Evolutionary conservation across 2,329 filamentous ascomycete genomes (phyloP).

Genomic region (Penicillium sclerotiorum): DNA sequence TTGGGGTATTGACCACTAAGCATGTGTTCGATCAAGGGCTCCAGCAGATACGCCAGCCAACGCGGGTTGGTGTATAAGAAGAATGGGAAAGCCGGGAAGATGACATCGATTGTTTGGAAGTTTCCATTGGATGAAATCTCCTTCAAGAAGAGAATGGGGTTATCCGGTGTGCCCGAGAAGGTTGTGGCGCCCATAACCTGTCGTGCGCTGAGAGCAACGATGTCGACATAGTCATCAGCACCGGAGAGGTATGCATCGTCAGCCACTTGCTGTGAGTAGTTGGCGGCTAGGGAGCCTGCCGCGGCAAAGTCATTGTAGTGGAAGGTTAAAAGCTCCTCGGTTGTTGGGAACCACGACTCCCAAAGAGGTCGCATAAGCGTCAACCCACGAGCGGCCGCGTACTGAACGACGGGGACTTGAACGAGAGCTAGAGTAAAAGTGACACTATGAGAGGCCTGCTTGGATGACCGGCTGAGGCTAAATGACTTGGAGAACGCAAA

Average conservation of each 20-base stretch:
- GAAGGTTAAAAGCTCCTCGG: conserved; percentile 68
- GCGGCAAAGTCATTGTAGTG: conserved; percentile 75
- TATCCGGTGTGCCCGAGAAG: conserved; percentile 70
- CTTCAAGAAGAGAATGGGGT: conserved; percentile 77
- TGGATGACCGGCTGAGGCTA: conserved; percentile 47
- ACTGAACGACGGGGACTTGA: conserved; percentile 79
- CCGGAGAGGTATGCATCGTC: conserved; percentile 73
- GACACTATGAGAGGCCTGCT: conserved; percentile 55
- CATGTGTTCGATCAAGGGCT: conserved; percentile 80
- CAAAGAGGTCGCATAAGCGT: conserved; percentile 79
- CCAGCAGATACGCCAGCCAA: conserved; percentile 77
- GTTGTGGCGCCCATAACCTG: conserved; percentile 79
- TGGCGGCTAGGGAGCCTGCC: conserved; percentile 65
- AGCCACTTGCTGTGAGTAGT: conserved; percentile 72
- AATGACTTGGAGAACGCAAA: conserved; percentile 77
- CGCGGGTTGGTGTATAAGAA: conserved; percentile 82
- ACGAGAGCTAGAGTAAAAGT: conserved; percentile 76
- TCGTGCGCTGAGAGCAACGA: conserved; percentile 74
- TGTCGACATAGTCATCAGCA: conserved; percentile 74
- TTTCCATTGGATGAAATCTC: conserved; percentile 87
- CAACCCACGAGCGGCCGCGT: conserved; percentile 72
- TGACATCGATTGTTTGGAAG: conserved; percentile 83
- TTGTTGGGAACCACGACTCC: conserved; percentile 70
- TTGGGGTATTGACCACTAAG: conserved; percentile 82
- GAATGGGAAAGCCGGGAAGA: conserved; percentile 84